A percentile compares a stretch with the other conserved stretches of the same genome.
phyloP scores from a whole-genome alignment of 2,329 filamentous ascomycete species.

The Trichocomaceae sp. region DNA sequence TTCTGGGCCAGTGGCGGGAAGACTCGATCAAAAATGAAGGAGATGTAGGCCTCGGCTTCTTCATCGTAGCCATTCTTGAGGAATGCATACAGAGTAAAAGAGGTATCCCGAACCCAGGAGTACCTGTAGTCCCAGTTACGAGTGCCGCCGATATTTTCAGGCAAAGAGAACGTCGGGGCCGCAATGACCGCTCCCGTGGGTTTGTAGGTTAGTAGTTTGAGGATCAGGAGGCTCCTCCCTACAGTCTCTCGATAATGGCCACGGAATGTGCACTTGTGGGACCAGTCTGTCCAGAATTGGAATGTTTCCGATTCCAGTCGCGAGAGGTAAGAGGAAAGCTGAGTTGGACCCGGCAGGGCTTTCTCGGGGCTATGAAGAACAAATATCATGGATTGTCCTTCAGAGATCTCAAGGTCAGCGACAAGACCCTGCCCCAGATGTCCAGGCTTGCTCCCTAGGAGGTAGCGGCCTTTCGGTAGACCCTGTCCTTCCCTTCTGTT shows the following conservation, averaged over 20 bases:
- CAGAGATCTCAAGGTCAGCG: conserved; percentile 53
- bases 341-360: conserved; percentile 51
- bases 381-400: conserved; percentile 64
- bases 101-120: conserved; percentile 70
- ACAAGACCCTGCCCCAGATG: conserved; percentile 58
- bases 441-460: conserved; percentile 46
- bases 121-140: conserved; percentile 51
- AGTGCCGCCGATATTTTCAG: conserved; percentile 63
- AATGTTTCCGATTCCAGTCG: conserved; percentile 63
- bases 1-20: conserved; percentile 45
- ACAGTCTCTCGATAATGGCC: conserved; percentile 69
- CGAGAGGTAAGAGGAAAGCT: conserved; percentile 55
- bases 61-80: conserved; percentile 67
- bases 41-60: conserved; percentile 72
- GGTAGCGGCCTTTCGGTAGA: conserved; percentile 49
- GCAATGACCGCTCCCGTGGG: conserved; percentile 72
- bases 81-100: conserved; percentile 70
- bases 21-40: conserved; percentile 68
- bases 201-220: conserved; percentile 72
- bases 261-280: conserved; percentile 62
- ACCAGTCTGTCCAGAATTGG: conserved; percentile 67
- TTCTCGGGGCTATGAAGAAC: conserved; percentile 58
- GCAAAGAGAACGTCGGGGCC: conserved; percentile 69
- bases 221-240: conserved; percentile 61
- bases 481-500: conserved; percentile 45